These are phyloP conservation scores for Nemania sp. DNA, from an alignment of 2,329 filamentous ascomycete species.

Conservation along the genomic window DNA sequence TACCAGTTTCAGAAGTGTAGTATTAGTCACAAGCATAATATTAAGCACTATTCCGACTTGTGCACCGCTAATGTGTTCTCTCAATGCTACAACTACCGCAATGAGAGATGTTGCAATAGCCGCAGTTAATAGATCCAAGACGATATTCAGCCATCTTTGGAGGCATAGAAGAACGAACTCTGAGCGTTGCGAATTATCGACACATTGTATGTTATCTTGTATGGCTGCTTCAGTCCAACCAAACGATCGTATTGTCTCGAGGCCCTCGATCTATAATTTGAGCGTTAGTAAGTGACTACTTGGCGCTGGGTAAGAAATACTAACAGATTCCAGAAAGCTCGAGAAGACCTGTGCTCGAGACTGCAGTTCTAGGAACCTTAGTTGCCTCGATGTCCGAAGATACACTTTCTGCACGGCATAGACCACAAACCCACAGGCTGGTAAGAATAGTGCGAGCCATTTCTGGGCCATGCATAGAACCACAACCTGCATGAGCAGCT, in stretches of 20 bases:
- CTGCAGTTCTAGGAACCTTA: constrained; percentile 67
- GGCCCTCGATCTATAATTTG: constrained; percentile 48
- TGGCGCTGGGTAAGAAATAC: constrained; percentile 12
- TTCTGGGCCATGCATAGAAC: constrained; percentile 60
- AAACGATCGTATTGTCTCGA: constrained; percentile 62
- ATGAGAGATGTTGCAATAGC: constrained; percentile 56
- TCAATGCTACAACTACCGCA: constrained; percentile 44
- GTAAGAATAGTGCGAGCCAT: constrained; percentile 61
- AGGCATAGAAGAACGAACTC: constrained; percentile 63
- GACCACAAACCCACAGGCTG: constrained; percentile 55
- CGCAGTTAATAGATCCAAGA: constrained; percentile 63
- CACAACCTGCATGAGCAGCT: constrained; percentile 57
- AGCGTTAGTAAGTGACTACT: not conserved
- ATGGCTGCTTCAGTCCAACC: constrained; percentile 54
- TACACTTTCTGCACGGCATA: constrained; percentile 64
- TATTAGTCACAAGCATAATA: constrained; percentile 52
- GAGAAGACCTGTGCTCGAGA: constrained; percentile 57
- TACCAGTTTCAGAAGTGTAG: constrained; percentile 52
- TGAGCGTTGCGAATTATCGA: constrained; percentile 62
- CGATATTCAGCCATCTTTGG: constrained; percentile 65
- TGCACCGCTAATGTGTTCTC: constrained; percentile 44
- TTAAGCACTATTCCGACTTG: constrained; percentile 54
- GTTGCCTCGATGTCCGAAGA: constrained; percentile 66
- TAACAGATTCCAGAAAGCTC: constrained; percentile 43
- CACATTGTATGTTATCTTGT: constrained; percentile 41